phyloP scores from a whole-genome alignment of 73 alveolate genomes.

The Diophrys sp. region DNA sequence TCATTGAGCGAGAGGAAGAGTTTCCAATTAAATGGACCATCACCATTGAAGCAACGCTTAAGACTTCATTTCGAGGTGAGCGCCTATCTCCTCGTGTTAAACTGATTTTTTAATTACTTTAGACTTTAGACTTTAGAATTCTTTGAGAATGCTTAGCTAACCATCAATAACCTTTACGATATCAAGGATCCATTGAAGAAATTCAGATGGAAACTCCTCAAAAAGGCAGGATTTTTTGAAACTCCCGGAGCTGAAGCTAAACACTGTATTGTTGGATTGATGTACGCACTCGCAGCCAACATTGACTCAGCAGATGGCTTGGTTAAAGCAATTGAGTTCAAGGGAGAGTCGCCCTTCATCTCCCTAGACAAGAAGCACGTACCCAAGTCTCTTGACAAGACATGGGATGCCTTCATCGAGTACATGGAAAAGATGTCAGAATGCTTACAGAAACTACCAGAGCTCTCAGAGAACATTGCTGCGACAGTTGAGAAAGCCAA shows the following conservation, averaged over 20 bases:
- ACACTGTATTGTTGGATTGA: neutral
- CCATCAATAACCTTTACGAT: neutral
- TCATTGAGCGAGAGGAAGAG: too few relatives aligned
- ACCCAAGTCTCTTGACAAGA: neutral
- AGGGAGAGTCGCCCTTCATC: neutral
- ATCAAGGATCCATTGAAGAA: neutral
- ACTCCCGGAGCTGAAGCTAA: conserved; percentile 3
- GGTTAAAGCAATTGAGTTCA: neutral
- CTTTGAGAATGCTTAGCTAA: neutral
- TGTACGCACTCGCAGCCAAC: neutral
- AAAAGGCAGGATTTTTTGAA: neutral
- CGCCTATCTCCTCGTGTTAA: too few relatives aligned
- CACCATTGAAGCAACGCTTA: too few relatives aligned
- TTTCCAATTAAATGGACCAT: too few relatives aligned
- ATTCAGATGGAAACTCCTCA: neutral
- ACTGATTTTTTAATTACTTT: too few relatives aligned
- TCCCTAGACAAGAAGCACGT: neutral
- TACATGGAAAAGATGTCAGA: neutral
- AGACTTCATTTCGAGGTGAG: too few relatives aligned
- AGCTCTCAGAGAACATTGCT: neutral
- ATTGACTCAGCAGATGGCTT: neutral
- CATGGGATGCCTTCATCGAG: neutral
- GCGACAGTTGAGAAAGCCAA: neutral
- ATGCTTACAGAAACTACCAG: neutral
- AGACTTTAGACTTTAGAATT: too few relatives aligned